Percentiles rank a stretch among this genome's conserved stretches.
Conservation (phyloP, 164 flowering plant species). For the Vitis rotundifolia region DNA sequence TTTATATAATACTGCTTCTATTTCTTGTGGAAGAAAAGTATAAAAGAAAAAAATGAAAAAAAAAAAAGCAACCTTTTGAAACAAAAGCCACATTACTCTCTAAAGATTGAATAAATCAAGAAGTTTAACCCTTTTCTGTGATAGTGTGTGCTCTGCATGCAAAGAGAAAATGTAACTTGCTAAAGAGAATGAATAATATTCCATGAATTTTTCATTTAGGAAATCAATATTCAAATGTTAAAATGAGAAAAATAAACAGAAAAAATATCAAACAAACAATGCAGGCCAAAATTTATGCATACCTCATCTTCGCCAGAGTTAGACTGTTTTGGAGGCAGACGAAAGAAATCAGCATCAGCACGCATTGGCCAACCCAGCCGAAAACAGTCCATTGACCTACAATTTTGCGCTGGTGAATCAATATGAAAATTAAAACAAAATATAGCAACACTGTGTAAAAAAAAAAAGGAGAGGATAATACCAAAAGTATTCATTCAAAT, state of each 20-base stretch:
- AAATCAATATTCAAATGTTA: too few species aligned
- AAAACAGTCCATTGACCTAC: conserved; percentile 89
- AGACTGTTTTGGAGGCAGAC: conserved; percentile 32
- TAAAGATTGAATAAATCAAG: too few species aligned
- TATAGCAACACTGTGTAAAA: not conserved
- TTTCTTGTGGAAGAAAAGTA: too few species aligned
- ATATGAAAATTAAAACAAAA: not conserved
- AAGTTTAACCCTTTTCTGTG: too few species aligned
- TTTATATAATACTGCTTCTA: too few species aligned
- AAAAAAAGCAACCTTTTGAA: too few species aligned
- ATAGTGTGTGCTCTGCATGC: too few species aligned
- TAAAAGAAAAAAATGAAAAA: too few species aligned
- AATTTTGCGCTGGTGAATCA: conserved; percentile 11
- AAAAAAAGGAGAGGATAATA: conserved; percentile 21
- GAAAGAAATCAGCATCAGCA: conserved; percentile 88
- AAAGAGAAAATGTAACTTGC: not conserved
- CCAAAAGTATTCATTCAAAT: conserved; percentile 95
- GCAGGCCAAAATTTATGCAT: conserved; percentile 9
- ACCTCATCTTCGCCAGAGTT: conserved; percentile 53
- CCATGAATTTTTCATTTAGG: too few species aligned
- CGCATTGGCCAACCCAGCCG: conserved; percentile 99
- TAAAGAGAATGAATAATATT: not conserved
- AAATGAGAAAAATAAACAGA: not conserved
- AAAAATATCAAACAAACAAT: not conserved
- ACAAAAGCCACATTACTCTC: too few species aligned